These are phyloP conservation scores for Remersonia thermophila DNA, from an alignment of 2,329 filamentous ascomycete species.

Conservation along the genomic window DNA sequence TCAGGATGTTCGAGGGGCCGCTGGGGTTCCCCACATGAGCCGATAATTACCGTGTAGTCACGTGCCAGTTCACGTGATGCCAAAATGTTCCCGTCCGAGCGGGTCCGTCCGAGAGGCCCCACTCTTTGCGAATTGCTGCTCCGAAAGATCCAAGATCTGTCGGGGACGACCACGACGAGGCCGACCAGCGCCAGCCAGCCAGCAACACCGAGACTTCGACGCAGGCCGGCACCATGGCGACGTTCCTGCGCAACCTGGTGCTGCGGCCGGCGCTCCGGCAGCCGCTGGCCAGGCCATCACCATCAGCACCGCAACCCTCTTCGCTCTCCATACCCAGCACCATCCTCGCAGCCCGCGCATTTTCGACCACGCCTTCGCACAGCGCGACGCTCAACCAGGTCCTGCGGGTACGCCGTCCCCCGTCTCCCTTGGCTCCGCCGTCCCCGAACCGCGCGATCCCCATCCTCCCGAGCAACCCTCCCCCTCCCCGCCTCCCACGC, in stretches of 20 bases:
- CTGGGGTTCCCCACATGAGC: conserved; percentile 6
- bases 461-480: not conserved
- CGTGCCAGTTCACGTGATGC: conserved; percentile 12
- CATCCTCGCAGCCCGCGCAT: conserved; percentile 22
- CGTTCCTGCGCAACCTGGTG: conserved; percentile 23
- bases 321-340: not conserved
- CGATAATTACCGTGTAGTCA: conserved; percentile 16
- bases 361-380: conserved; percentile 33
- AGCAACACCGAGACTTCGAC: conserved; percentile 2
- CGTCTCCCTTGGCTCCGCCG: not conserved
- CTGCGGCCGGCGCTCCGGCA: conserved; percentile 19
- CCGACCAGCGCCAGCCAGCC: conserved; percentile 2
- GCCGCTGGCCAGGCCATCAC: conserved; percentile 9
- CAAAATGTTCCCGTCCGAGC: conserved; percentile 3
- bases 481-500: not conserved
- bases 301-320: conserved; percentile 2
- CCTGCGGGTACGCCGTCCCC: conserved; percentile 33
- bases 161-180: conserved; percentile 5
- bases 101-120: not conserved
- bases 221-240: conserved; percentile 20
- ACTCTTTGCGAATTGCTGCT: conserved; percentile 5
- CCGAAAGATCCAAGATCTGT: not conserved
- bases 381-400: conserved; percentile 63
- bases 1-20: no score
- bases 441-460: no score